Evolutionary conservation across 768 basidiomycete species (phyloP).

Genomic region (Suillus decipiens): DNA sequence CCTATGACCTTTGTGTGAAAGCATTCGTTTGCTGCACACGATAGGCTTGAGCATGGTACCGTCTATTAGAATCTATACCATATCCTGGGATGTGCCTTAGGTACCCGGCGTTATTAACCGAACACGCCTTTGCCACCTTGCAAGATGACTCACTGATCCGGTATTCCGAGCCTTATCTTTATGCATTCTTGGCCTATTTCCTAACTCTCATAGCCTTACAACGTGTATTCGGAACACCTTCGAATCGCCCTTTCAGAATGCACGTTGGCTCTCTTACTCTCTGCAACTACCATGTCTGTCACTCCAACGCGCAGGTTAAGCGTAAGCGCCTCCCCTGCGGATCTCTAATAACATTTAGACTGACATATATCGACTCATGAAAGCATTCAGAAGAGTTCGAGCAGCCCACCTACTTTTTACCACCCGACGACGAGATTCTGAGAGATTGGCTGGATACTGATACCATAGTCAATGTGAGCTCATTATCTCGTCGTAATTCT

Average conservation of each 20-base stretch:
- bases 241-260: conserved; percentile 12
- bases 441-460: conserved; percentile 28
- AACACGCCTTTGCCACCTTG: conserved; percentile 36
- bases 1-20: background rate
- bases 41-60: background rate
- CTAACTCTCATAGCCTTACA: conserved; percentile 11
- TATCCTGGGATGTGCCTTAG: background rate
- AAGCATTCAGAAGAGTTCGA: conserved; percentile 14
- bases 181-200: conserved; percentile 5
- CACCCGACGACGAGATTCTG: conserved; percentile 17
- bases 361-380: conserved; percentile 2
- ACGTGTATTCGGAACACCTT: conserved; percentile 6
- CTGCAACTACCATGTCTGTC: conserved; percentile 13
- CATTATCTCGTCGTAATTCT: conserved; percentile 7
- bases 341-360: background rate
- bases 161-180: conserved; percentile 15
- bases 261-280: conserved; percentile 10
- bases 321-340: conserved; percentile 11
- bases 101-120: conserved; percentile 8
- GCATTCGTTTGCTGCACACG: background rate
- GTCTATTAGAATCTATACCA: background rate
- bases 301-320: conserved; percentile 11
- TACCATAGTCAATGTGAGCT: conserved; percentile 29
- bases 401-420: conserved; percentile 9
- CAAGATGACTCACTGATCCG: conserved; percentile 18